Evolutionary conservation across 371 early-diverging fungal species (phyloP), one percentile per base, ranked within the genome.

Genomic region (Lichtheimia corymbifera): DNA sequence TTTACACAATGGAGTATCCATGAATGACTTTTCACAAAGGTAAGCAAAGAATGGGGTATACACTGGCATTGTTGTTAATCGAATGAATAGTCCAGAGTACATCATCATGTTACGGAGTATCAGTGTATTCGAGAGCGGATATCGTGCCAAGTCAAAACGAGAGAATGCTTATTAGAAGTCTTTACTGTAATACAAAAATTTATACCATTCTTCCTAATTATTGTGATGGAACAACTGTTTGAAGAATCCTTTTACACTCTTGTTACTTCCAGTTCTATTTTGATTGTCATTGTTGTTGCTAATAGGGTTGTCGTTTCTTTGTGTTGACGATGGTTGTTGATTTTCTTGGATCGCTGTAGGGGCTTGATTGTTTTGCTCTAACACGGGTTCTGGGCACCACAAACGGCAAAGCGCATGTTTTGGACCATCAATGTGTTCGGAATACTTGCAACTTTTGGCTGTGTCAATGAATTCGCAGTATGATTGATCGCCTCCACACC

Each of bases 21-120:
- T 80, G 2, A 66, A 75, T 13, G 84, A 84, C 41, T 82, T 86
- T 62, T 77, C 80, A 15, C 85, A 88, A 66, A 84, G 82, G 84
- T 81, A 64, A 53, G 40, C 3, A 35, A 35, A 35, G n/a, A 14
- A 20, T 18, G 30, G n/a, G 42, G 44, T n/a, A 1, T 5, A n/a
- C 44, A 4, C 14, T 22, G 17, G 15, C n/a, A 15, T n/a, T 15
- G 6, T 17, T 30, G 15, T 44, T 20, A 53, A 27, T n/a, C 22
- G 15, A 49, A 54, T 25, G 18, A 24, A 15, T 57, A 88, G 88
- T 52, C 86, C 86, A 2, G 90, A 91, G 52, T 83, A 83, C 44
- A 72, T 84, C 24, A 74, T 88, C 41, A 81, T 91, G 79, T 73
- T 89, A 40, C 83, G 87, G 30, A 85, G 85, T 22, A 80, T 92